Evolutionary conservation across 768 basidiomycete genomes (phyloP).

Genomic region (Saitozyma podzolica): DNA sequence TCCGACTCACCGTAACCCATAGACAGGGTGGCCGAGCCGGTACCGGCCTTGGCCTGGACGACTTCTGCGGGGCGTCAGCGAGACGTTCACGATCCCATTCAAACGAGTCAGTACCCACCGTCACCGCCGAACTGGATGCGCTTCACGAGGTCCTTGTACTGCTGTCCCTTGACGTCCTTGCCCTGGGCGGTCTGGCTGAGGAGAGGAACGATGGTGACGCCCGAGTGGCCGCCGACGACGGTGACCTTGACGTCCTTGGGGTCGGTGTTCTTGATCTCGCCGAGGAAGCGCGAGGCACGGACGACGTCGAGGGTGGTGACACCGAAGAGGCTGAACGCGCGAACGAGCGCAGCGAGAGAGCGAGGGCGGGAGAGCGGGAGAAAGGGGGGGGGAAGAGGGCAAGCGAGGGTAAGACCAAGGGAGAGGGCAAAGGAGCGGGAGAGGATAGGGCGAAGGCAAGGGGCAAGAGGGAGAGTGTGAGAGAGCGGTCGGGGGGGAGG

Average conservation of each 20-base stretch:
- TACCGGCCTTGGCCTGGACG: slow-evolving; percentile 96
- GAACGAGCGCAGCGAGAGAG: background rate
- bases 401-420: too few relatives aligned
- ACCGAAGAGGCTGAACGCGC: slow-evolving; percentile 90
- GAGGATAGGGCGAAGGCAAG: too few relatives aligned
- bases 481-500: too few relatives aligned
- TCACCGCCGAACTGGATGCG: slow-evolving; percentile 98
- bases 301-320: slow-evolving; percentile 97
- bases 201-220: slow-evolving; percentile 95
- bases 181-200: slow-evolving; percentile 83
- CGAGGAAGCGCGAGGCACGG: slow-evolving; percentile 93
- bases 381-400: too few relatives aligned
- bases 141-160: slow-evolving; percentile 75
- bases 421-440: too few relatives aligned
- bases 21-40: slow-evolving; percentile 71
- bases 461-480: too few relatives aligned
- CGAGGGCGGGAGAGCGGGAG: too few relatives aligned
- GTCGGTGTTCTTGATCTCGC: slow-evolving; percentile 65
- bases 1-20: slow-evolving; percentile 90
- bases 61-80: slow-evolving; percentile 59
- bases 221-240: slow-evolving; percentile 95
- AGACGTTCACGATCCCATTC: slow-evolving; percentile 62
- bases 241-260: slow-evolving; percentile 64
- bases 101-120: slow-evolving; percentile 63
- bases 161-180: slow-evolving; percentile 61